phyloP scores from a whole-genome alignment of 805 yeast species.

The Spathaspora gorwiae region DNA sequence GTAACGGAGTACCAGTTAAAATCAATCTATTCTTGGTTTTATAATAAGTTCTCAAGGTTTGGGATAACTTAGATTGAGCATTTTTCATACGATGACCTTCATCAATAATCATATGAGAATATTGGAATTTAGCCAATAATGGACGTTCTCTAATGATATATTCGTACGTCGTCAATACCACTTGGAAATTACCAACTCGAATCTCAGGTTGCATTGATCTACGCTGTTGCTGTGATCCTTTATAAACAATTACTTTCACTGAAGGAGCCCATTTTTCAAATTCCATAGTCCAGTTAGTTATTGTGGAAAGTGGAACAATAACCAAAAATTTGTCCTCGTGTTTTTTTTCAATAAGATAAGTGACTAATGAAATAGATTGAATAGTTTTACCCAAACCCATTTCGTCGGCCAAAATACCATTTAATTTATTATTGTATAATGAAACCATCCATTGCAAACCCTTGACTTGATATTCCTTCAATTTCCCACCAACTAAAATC shows the following conservation, averaged over 20 bases:
- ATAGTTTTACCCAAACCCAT: conserved; percentile 68
- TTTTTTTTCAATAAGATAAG: conserved; percentile 66
- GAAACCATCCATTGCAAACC: conserved; percentile 69
- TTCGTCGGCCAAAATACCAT: conserved; percentile 64
- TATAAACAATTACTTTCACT: conserved; percentile 65
- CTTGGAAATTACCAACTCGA: conserved; percentile 67
- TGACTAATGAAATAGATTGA: conserved; percentile 72
- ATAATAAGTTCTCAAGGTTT: conserved; percentile 66
- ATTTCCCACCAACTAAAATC: conserved; percentile 68
- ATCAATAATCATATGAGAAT: conserved; percentile 87
- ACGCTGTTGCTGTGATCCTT: conserved; percentile 74
- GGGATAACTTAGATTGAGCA: conserved; percentile 66
- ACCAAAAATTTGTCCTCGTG: conserved; percentile 70
- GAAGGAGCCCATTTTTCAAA: conserved; percentile 89
- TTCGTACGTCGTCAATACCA: conserved; percentile 75
- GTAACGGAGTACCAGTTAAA: conserved; percentile 85
- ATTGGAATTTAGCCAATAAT: conserved; percentile 58
- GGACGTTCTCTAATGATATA: conserved; percentile 77
- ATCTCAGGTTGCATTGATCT: conserved; percentile 60
- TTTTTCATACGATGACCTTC: conserved; percentile 91
- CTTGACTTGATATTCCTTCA: conserved; percentile 71
- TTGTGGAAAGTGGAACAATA: conserved; percentile 78
- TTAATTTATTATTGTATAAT: conserved; percentile 53
- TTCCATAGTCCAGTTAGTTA: conserved; percentile 82
- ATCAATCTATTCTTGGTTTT: conserved; percentile 73